Conservation (phyloP, 192 early-diverging fungal genomes). For the Spizellomyces punctatus region DNA sequence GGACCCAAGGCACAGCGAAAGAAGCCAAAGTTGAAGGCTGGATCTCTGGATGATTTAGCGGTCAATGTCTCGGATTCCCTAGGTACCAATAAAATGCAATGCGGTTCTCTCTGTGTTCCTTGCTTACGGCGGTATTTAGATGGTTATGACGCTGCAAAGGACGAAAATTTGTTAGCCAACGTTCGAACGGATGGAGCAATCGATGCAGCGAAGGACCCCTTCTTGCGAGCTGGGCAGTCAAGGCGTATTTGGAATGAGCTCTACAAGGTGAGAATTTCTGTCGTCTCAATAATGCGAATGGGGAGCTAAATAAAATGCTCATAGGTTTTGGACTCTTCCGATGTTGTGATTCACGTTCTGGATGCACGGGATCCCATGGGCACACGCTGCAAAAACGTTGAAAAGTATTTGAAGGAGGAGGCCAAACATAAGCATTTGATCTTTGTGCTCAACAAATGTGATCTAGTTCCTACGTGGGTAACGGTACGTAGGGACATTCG, state of each 20-base stretch:
- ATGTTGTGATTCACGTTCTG: conserved; percentile 91
- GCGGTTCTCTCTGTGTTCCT: neutral
- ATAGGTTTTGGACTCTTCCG: conserved; percentile 91
- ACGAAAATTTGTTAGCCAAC: conserved; percentile 56
- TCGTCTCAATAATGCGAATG: too few relatives aligned
- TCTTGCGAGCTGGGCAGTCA: conserved; percentile 91
- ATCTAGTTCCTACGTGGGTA: conserved; percentile 98
- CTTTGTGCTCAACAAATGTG: conserved; percentile 97
- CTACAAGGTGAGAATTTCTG: conserved; percentile 70
- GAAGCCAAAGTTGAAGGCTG: conserved; percentile 79
- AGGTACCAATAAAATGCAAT: conserved; percentile 55
- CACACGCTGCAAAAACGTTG: conserved; percentile 91
- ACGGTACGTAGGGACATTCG: conserved; percentile 60
- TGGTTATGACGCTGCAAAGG: neutral
- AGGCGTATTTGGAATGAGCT: conserved; percentile 99
- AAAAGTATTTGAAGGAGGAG: conserved; percentile 90
- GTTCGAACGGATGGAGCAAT: conserved; percentile 46
- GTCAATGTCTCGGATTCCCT: conserved; percentile 63
- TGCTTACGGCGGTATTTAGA: neutral
- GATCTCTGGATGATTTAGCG: conserved; percentile 80
- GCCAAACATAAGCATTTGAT: conserved; percentile 94
- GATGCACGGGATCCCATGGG: conserved; percentile 98
- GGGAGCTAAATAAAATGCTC: too few relatives aligned
- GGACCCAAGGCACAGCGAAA: conserved; percentile 95
- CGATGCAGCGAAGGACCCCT: conserved; percentile 81